phyloP scores from a whole-genome alignment of 768 basidiomycete species.

The Suillus cothurnatus region DNA sequence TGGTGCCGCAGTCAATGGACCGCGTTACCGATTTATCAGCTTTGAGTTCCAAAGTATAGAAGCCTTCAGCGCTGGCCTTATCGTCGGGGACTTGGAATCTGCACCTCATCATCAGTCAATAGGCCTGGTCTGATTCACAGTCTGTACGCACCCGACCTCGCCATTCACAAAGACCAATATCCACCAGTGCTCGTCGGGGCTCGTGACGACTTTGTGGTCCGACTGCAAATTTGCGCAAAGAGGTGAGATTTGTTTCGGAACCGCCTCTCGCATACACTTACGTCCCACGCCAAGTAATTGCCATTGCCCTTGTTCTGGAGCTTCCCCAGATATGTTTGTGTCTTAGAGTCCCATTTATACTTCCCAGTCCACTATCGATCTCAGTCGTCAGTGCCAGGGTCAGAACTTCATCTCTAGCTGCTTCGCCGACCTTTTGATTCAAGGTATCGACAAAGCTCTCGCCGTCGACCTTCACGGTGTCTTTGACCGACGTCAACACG shows the following conservation, averaged over 20 bases:
- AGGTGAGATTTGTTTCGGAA: background rate
- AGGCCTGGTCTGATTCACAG: background rate
- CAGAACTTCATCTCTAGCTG: background rate
- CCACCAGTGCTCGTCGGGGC: background rate
- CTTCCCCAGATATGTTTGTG: too few species aligned
- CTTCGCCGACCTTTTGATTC: background rate
- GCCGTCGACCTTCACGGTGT: too few species aligned
- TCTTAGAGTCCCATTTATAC: fast-evolving
- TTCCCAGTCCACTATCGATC: background rate
- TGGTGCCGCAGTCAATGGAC: background rate
- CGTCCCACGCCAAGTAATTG: background rate
- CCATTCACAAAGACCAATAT: fast-evolving
- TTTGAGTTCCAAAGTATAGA: background rate
- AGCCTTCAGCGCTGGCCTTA: background rate
- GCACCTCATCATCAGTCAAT: background rate
- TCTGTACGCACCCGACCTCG: background rate
- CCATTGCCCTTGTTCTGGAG: background rate
- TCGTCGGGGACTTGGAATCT: background rate
- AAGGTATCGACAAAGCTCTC: slow-evolving; percentile 23
- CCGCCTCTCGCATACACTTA: background rate
- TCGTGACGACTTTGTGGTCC: background rate
- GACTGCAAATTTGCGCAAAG: background rate
- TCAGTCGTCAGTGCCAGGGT: background rate
- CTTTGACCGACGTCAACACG: background rate
- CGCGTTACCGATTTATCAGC: background rate